Percentiles rank a stretch among this genome's conserved stretches.
These are phyloP conservation scores for Colletotrichum cordylinicola DNA, from an alignment of 2,329 filamentous ascomycete genomes.

Conservation along the genomic window DNA sequence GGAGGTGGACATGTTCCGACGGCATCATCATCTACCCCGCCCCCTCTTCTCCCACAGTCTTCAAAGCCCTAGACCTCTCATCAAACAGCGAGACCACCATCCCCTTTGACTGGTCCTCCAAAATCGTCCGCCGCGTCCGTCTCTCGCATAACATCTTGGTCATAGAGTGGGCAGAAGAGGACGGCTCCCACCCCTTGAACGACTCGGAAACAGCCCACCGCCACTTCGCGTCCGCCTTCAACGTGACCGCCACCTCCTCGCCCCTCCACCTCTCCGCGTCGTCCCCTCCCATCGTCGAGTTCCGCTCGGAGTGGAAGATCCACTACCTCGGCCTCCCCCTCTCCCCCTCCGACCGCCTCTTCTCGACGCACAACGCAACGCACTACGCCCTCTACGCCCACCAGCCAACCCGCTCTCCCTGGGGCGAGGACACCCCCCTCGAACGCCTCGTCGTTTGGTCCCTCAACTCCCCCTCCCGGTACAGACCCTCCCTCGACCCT, in stretches of 20 bases:
- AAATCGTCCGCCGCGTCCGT: constrained; percentile 59
- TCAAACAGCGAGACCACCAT: constrained; percentile 47
- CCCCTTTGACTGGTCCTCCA: constrained; percentile 55
- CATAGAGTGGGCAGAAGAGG: constrained; percentile 66
- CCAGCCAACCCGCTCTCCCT: constrained; percentile 62
- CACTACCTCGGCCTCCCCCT: constrained; percentile 62
- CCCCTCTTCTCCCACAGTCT: constrained; percentile 26
- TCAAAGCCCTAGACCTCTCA: constrained; percentile 57
- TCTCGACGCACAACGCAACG: constrained; percentile 62
- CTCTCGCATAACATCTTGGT: constrained; percentile 60
- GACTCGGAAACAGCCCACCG: constrained; percentile 56
- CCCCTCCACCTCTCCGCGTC: background rate
- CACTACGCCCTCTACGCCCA: constrained; percentile 69
- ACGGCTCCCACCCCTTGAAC: constrained; percentile 57
- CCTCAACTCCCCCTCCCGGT: constrained; percentile 53
- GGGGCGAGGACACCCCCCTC: constrained; percentile 61
- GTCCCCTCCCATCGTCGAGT: constrained; percentile 37
- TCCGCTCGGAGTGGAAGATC: constrained; percentile 66
- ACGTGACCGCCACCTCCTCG: constrained; percentile 38
- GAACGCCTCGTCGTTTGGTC: constrained; percentile 67
- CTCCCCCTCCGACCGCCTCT: constrained; percentile 64
- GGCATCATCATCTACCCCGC: constrained; percentile 61
- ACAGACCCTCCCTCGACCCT: constrained; percentile 57
- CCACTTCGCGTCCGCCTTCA: constrained; percentile 66
- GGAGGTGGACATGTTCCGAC: constrained; percentile 61